These are phyloP conservation scores for Golubevia pallescens DNA, from an alignment of 1,284 basidiomycete genomes.

Conservation along the genomic window DNA sequence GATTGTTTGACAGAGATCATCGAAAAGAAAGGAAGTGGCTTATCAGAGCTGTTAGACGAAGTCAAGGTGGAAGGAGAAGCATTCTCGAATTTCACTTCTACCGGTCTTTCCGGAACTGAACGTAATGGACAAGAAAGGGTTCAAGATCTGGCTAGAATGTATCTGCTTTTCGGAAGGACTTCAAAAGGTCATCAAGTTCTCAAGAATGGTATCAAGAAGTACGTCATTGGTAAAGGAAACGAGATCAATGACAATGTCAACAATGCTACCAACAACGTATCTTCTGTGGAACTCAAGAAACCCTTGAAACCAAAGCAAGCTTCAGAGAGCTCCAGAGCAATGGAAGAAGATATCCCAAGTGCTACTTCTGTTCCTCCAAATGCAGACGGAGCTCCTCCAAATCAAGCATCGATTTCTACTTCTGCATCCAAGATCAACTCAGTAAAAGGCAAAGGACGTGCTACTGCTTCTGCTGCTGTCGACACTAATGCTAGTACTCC, in stretches of 20 bases:
- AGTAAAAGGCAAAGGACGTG: background rate
- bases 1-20: constrained; percentile 45
- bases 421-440: too few species aligned
- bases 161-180: constrained; percentile 49
- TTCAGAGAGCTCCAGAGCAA: too few species aligned
- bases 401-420: too few species aligned
- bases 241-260: constrained; percentile 47
- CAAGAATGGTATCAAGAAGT: constrained; percentile 46
- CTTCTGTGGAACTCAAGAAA: background rate
- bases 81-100: background rate
- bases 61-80: too few species aligned
- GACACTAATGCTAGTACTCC: background rate
- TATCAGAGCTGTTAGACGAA: constrained; percentile 54
- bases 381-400: background rate
- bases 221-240: constrained; percentile 42
- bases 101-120: background rate
- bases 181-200: constrained; percentile 32
- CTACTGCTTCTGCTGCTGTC: background rate
- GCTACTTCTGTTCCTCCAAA: too few species aligned
- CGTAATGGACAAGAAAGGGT: constrained; percentile 17
- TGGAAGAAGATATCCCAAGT: too few species aligned
- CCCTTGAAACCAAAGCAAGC: too few species aligned
- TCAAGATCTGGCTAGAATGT: constrained; percentile 47
- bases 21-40: constrained; percentile 50
- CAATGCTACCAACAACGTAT: background rate